These are phyloP conservation scores for Barnettozyma sucrosica DNA, from an alignment of 805 yeast species.

Conservation along the genomic window DNA sequence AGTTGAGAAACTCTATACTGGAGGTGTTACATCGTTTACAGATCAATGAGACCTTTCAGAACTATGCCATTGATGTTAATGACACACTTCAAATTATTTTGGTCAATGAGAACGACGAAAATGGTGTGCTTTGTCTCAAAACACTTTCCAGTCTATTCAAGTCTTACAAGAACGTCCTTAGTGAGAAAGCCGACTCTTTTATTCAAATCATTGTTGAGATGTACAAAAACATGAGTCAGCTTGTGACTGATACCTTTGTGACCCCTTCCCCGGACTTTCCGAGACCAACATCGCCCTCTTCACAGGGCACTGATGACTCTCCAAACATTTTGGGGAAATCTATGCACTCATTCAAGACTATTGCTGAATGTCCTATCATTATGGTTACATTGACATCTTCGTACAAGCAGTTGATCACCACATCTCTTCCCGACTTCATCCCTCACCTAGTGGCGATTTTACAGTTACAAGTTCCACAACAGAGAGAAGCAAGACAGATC, in stretches of 20 bases:
- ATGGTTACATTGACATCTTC: constrained; percentile 90
- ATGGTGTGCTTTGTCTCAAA: constrained; percentile 88
- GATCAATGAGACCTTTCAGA: constrained; percentile 75
- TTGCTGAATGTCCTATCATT: constrained; percentile 95
- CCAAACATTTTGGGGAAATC: constrained; percentile 54
- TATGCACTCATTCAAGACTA: constrained; percentile 78
- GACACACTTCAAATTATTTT: constrained; percentile 54
- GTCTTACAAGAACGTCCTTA: constrained; percentile 62
- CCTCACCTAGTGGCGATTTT: constrained; percentile 77
- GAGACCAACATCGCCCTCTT: constrained; percentile 38
- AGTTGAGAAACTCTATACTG: constrained; percentile 66
- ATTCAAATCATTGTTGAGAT: constrained; percentile 69
- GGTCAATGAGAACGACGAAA: constrained; percentile 85
- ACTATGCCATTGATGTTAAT: constrained; percentile 56
- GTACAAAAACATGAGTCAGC: constrained; percentile 71
- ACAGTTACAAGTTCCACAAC: constrained; percentile 76
- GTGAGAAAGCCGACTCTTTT: constrained; percentile 72
- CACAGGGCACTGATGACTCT: constrained; percentile 32
- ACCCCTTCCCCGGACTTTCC: constrained; percentile 23
- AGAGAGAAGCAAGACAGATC: constrained; percentile 54
- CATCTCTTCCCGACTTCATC: constrained; percentile 68
- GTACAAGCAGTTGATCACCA: constrained; percentile 66
- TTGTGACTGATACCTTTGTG: constrained; percentile 67
- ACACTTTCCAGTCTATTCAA: constrained; percentile 81
- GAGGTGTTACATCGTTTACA: constrained; percentile 79